Evolutionary conservation across 192 early-diverging fungal genomes (phyloP).

Genomic region (Coemansia sp.): DNA sequence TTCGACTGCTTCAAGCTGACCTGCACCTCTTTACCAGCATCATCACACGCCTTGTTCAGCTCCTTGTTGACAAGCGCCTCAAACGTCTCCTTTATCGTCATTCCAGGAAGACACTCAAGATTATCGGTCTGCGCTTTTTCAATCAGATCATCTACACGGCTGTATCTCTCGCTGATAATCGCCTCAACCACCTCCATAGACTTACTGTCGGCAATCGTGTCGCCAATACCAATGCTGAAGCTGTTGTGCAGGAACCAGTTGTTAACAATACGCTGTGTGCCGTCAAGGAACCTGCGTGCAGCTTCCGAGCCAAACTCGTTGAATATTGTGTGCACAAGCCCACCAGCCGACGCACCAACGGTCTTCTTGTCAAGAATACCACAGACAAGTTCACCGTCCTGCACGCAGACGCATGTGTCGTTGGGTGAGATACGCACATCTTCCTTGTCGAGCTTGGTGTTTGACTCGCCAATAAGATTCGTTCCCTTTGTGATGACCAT

Average conservation of each 20-base stretch:
- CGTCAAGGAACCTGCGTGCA: constrained; percentile 89
- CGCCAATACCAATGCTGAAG: constrained; percentile 97
- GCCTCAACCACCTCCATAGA: constrained; percentile 80
- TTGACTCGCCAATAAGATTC: constrained; percentile 80
- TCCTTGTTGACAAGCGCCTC: constrained; percentile 85
- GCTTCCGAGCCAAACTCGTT: constrained; percentile 89
- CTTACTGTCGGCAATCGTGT: constrained; percentile 86
- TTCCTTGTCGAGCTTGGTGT: constrained; percentile 80
- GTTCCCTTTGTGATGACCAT: constrained; percentile 92
- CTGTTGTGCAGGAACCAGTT: constrained; percentile 94
- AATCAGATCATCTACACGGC: constrained; percentile 80
- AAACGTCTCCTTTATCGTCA: constrained; percentile 91
- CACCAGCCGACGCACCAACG: constrained; percentile 81
- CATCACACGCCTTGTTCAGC: constrained; percentile 88
- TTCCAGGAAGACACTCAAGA: constrained; percentile 83
- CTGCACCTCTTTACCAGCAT: constrained; percentile 84
- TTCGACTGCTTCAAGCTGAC: constrained; percentile 84
- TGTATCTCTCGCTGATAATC: constrained; percentile 73
- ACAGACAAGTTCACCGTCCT: constrained; percentile 88
- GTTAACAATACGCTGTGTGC: constrained; percentile 89
- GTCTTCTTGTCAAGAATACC: constrained; percentile 96
- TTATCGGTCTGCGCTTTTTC: constrained; percentile 78
- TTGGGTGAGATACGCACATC: constrained; percentile 75
- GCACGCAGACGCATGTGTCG: constrained; percentile 89
- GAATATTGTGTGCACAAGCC: constrained; percentile 92